phyloP scores from a whole-genome alignment of 257 asterid species.

The Nicotiana noctiflora region DNA sequence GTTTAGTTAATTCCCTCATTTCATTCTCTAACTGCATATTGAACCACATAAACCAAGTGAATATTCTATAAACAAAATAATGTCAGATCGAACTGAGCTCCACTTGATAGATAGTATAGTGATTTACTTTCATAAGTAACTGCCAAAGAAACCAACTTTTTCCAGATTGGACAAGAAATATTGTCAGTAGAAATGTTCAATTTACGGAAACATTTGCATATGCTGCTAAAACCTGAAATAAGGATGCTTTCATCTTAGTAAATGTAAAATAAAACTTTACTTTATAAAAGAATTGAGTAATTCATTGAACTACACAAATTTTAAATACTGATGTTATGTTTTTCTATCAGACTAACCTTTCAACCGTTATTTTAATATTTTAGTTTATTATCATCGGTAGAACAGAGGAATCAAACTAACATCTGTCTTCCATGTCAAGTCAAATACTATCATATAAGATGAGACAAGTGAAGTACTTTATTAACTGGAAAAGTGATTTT shows the following conservation, averaged over 20 bases:
- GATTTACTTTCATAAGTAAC: no score
- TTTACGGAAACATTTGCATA: neutral
- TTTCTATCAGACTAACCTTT: neutral
- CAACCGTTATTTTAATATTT: neutral
- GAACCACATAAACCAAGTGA: conserved; percentile 8
- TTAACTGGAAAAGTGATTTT: neutral
- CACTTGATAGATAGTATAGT: neutral
- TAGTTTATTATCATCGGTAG: neutral
- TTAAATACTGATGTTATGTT: neutral
- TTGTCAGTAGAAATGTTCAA: neutral
- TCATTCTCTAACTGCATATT: conserved; percentile 83
- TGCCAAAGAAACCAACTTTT: neutral
- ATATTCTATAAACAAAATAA: neutral
- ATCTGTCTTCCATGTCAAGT: neutral
- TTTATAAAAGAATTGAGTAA: no score
- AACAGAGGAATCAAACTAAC: neutral
- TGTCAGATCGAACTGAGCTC: neutral
- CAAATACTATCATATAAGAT: neutral
- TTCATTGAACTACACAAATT: neutral
- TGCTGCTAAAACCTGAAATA: neutral
- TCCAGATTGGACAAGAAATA: neutral
- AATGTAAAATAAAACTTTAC: neutral
- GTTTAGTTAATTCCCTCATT: conserved; percentile 68
- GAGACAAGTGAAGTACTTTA: neutral
- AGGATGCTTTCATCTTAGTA: neutral